Percentiles rank a stretch among this genome's conserved stretches.
Conservation (phyloP, 2,329 filamentous ascomycete species). For the Exophiala sp. region DNA sequence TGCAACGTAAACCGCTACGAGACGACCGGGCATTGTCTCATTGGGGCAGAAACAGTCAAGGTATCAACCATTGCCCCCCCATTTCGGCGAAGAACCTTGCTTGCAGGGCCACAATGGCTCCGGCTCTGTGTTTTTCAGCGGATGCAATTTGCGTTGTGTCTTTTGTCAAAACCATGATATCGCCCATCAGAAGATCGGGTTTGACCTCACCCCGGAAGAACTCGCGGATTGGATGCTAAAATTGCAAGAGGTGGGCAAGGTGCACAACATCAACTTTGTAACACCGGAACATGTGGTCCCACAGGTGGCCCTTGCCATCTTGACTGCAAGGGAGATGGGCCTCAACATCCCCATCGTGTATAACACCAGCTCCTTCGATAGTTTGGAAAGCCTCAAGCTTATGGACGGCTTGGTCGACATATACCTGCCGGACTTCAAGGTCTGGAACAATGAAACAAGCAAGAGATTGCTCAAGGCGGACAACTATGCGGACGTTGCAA, state of each 20-base stretch:
- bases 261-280: conserved; percentile 87
- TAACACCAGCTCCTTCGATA: conserved; percentile 79
- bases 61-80: conserved; percentile 80
- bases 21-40: conserved; percentile 69
- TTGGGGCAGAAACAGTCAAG: conserved; percentile 65
- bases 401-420: conserved; percentile 78
- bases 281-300: conserved; percentile 84
- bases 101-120: conserved; percentile 76
- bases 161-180: conserved; percentile 80
- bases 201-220: conserved; percentile 71
- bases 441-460: conserved; percentile 63
- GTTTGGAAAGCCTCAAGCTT: conserved; percentile 61
- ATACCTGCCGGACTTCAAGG: conserved; percentile 83
- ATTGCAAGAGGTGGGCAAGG: conserved; percentile 68
- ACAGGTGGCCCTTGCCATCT: conserved; percentile 69
- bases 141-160: conserved; percentile 68
- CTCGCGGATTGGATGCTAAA: conserved; percentile 79
- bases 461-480: conserved; percentile 70
- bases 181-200: conserved; percentile 71
- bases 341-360: conserved; percentile 70
- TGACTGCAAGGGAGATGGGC: conserved; percentile 65
- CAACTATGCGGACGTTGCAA: conserved; percentile 65
- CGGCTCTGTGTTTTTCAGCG: conserved; percentile 74
- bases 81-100: conserved; percentile 79
- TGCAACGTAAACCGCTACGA: conserved; percentile 79